Evolutionary conservation across 192 early-diverging fungal species (phyloP).

Genomic region (Dissophora globulifera): DNA sequence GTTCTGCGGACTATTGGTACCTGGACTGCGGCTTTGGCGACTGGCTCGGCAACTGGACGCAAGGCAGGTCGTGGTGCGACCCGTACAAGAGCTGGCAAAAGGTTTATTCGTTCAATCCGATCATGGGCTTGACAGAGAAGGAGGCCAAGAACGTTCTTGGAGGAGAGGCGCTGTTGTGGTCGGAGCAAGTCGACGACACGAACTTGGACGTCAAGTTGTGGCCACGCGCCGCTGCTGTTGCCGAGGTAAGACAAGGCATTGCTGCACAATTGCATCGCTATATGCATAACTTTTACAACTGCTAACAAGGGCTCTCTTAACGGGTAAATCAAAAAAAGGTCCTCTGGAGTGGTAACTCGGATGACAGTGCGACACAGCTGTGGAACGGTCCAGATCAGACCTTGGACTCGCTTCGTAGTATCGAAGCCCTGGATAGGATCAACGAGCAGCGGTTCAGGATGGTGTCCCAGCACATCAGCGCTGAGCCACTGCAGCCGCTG

Average conservation of each 20-base stretch:
- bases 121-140: conserved; percentile 59
- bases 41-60: conserved; percentile 63
- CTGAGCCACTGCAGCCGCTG: conserved; percentile 79
- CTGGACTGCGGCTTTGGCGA: conserved; percentile 83
- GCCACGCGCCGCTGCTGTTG: conserved; percentile 77
- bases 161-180: conserved; percentile 80
- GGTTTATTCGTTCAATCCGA: conserved; percentile 76
- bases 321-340: conserved; percentile 15
- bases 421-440: conserved; percentile 71
- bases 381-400: conserved; percentile 52
- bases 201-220: conserved; percentile 74
- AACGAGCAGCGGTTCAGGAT: conserved; percentile 79
- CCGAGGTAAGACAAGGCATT: conserved; percentile 61
- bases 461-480: conserved; percentile 70
- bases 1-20: conserved; percentile 74
- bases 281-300: too few relatives aligned
- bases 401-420: conserved; percentile 62
- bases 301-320: too few relatives aligned
- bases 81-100: conserved; percentile 82
- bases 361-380: conserved; percentile 58
- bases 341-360: conserved; percentile 70
- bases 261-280: too few relatives aligned
- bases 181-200: conserved; percentile 75
- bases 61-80: conserved; percentile 63
- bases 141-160: conserved; percentile 73